Evolutionary conservation across 2,329 filamentous ascomycete genomes (phyloP).

Genomic region (Trichoderma asperellum): DNA sequence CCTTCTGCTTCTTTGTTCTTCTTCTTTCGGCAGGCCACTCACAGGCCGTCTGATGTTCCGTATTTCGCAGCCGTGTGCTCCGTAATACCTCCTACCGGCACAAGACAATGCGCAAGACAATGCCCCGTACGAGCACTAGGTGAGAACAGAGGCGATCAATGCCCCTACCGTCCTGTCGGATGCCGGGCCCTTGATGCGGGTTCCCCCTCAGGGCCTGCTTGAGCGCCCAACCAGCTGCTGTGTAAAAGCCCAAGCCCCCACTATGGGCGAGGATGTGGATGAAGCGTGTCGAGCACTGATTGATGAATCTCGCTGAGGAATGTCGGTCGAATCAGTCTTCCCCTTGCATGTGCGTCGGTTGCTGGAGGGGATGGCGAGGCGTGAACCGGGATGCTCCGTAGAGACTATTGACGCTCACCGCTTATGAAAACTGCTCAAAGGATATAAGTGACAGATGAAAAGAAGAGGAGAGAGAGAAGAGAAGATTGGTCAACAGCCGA

Average conservation of each 20-base stretch:
- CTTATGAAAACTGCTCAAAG: background rate
- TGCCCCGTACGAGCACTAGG: background rate
- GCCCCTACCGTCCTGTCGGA: constrained; percentile 19
- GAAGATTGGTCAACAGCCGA: background rate
- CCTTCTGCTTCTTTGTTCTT: constrained; percentile 2
- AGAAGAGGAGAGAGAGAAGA: background rate
- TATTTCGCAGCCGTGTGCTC: background rate
- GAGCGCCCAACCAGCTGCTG: constrained; percentile 24
- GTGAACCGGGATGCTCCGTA: constrained; percentile 16
- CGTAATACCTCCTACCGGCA: background rate
- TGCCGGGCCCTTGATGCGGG: constrained; percentile 16
- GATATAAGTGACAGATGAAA: background rate
- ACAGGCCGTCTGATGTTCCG: constrained; percentile 11
- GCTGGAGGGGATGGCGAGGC: constrained; percentile 5
- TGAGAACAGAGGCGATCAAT: constrained; percentile 13
- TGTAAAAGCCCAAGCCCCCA: constrained; percentile 23
- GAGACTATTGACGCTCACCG: constrained; percentile 14
- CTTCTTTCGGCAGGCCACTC: background rate
- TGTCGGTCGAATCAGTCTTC: constrained; percentile 20
- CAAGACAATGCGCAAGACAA: background rate
- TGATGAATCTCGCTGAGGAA: constrained; percentile 19
- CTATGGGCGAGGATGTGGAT: constrained; percentile 3
- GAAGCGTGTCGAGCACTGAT: constrained; percentile 28
- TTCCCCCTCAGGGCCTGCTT: background rate
- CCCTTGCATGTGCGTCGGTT: constrained; percentile 25